A percentile compares a stretch with the other conserved stretches of the same genome.
These are phyloP conservation scores for Myxozyma sirexii DNA, from an alignment of 805 yeast genomes.

Conservation along the genomic window DNA sequence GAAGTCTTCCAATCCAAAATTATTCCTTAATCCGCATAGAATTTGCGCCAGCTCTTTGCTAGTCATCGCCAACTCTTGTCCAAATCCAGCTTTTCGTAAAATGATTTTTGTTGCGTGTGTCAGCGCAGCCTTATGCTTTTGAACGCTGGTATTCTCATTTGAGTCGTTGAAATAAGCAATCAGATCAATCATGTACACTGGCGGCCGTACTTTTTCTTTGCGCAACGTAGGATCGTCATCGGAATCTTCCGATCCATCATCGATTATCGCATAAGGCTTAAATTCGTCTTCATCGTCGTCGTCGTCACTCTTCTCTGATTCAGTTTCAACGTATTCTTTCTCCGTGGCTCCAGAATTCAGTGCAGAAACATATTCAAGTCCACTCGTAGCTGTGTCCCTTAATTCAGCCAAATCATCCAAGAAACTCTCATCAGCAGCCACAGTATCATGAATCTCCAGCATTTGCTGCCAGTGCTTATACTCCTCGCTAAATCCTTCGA, in stretches of 20 bases:
- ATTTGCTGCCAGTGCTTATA: slow-evolving; percentile 26
- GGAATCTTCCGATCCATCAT: slow-evolving; percentile 52
- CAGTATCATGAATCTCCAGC: slow-evolving; percentile 18
- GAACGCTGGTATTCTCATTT: slow-evolving; percentile 49
- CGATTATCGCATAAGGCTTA: slow-evolving; percentile 36
- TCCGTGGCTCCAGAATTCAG: background rate
- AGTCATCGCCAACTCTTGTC: slow-evolving; percentile 63
- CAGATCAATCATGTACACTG: slow-evolving; percentile 75
- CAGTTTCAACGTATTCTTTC: slow-evolving; percentile 37
- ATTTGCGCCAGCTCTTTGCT: slow-evolving; percentile 55
- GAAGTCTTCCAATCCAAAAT: slow-evolving; percentile 59
- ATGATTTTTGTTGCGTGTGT: slow-evolving; percentile 59
- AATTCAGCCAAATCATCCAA: slow-evolving; percentile 32
- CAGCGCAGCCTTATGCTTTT: slow-evolving; percentile 55
- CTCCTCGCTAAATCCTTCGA: slow-evolving; percentile 34
- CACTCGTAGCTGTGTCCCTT: background rate
- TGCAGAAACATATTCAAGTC: background rate
- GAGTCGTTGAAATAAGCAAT: slow-evolving; percentile 56
- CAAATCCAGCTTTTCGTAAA: slow-evolving; percentile 61
- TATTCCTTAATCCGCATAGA: slow-evolving; percentile 59
- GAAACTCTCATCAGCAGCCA: slow-evolving; percentile 10
- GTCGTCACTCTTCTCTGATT: slow-evolving; percentile 6
- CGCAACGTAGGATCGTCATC: slow-evolving; percentile 55
- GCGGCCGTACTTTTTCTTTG: slow-evolving; percentile 48
- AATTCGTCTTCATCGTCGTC: slow-evolving; percentile 40